A percentile compares a stretch with the other conserved stretches of the same genome.
Conservation (phyloP, 352 stramenopile genomes). For the Pythium apleroticum region DNA sequence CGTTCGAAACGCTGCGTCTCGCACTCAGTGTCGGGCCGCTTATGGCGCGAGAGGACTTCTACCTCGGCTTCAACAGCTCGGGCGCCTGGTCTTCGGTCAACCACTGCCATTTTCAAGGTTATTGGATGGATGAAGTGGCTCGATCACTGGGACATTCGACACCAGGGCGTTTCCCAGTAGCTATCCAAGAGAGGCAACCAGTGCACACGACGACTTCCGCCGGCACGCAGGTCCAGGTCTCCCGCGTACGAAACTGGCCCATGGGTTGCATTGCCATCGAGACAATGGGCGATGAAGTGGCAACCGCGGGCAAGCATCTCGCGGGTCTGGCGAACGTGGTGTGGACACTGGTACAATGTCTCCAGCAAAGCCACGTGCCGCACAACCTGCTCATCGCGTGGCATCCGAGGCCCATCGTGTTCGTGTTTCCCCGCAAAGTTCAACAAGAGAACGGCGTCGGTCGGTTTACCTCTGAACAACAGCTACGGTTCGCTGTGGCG, state of each 20-base stretch:
- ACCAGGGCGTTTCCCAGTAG: slow-evolving; percentile 40
- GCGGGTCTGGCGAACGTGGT: not conserved
- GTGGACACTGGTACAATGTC: slow-evolving; percentile 45
- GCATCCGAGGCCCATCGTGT: slow-evolving; percentile 18
- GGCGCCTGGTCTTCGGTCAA: slow-evolving; percentile 81
- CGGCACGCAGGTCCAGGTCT: slow-evolving; percentile 18
- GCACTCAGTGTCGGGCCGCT: slow-evolving; percentile 27
- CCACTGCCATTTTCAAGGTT: slow-evolving; percentile 72
- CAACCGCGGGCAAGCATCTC: slow-evolving; percentile 6
- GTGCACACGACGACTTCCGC: slow-evolving; percentile 22
- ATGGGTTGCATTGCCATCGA: slow-evolving; percentile 47
- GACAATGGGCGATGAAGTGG: not conserved
- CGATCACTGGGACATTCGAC: not conserved
- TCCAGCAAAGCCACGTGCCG: slow-evolving; percentile 39
- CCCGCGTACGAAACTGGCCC: slow-evolving; percentile 42
- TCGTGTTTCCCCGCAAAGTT: slow-evolving; percentile 58
- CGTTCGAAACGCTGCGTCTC: not conserved
- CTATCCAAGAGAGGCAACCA: slow-evolving; percentile 33
- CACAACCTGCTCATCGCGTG: slow-evolving; percentile 59
- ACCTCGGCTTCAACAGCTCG: slow-evolving; percentile 64
- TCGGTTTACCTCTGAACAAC: slow-evolving; percentile 14
- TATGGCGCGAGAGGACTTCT: slow-evolving; percentile 41
- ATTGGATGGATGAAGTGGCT: slow-evolving; percentile 38
- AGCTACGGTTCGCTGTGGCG: slow-evolving; percentile 55
- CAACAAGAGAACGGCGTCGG: slow-evolving; percentile 51